phyloP scores from a whole-genome alignment of 2,329 filamentous ascomycete genomes.

The Hawksworthiomyces lignivorus region DNA sequence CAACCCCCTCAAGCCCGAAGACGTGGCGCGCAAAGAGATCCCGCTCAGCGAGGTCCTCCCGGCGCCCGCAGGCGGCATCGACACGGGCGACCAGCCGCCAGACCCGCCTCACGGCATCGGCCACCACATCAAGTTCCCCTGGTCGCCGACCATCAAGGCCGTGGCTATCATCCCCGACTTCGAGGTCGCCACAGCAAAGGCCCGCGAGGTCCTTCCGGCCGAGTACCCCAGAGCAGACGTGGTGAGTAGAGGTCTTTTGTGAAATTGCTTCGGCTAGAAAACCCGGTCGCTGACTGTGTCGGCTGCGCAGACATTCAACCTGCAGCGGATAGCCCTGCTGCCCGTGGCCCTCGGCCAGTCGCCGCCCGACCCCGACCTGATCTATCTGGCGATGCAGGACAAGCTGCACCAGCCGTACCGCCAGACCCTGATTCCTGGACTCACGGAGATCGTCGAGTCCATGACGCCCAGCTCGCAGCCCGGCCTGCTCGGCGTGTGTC shows the following conservation, averaged over 20 bases:
- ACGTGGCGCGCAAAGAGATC: slow-evolving; percentile 85
- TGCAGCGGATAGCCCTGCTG: slow-evolving; percentile 86
- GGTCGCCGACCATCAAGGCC: slow-evolving; percentile 92
- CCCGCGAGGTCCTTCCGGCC: slow-evolving; percentile 74
- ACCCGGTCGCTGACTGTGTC: too few relatives aligned
- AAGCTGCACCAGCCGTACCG: slow-evolving; percentile 97
- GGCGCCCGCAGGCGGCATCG: slow-evolving; percentile 78
- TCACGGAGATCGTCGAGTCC: slow-evolving; percentile 82
- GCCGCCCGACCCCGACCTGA: slow-evolving; percentile 85
- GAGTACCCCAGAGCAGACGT: slow-evolving; percentile 76
- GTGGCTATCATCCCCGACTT: slow-evolving; percentile 95
- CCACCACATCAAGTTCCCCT: slow-evolving; percentile 91
- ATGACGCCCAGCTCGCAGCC: slow-evolving; percentile 83
- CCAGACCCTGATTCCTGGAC: slow-evolving; percentile 80
- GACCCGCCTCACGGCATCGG: slow-evolving; percentile 88
- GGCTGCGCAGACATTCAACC: slow-evolving; percentile 63
- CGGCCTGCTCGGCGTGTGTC: slow-evolving; percentile 85
- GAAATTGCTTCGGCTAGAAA: too few relatives aligned
- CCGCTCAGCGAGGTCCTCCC: slow-evolving; percentile 90
- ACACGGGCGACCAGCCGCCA: slow-evolving; percentile 80
- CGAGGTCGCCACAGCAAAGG: slow-evolving; percentile 88
- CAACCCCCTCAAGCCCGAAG: slow-evolving; percentile 82
- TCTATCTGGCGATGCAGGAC: slow-evolving; percentile 98
- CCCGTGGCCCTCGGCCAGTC: slow-evolving; percentile 84
- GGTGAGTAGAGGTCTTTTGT: slow-evolving; percentile 56